A percentile compares a stretch with the other conserved stretches of the same genome.
phyloP scores from a whole-genome alignment of 2,329 filamentous ascomycete species.

The Sporothrix pseudoabietina region DNA sequence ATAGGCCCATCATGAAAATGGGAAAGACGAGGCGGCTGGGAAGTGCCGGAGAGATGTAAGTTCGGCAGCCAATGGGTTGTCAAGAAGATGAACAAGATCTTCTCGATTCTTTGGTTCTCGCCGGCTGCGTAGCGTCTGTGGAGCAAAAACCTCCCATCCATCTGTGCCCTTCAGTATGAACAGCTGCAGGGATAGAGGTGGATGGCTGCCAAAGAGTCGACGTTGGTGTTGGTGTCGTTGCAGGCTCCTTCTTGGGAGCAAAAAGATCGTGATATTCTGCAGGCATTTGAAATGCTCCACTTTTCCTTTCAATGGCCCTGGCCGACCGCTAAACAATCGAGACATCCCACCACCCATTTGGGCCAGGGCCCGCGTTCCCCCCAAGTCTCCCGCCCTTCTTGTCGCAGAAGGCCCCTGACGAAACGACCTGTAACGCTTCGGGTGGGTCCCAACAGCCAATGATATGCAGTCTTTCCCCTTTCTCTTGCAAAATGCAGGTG shows the following conservation, averaged over 20 bases:
- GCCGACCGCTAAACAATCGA: background rate
- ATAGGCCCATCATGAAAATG: background rate
- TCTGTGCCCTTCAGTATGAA: slow-evolving; percentile 23
- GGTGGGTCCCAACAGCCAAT: slow-evolving; percentile 32
- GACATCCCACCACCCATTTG: background rate
- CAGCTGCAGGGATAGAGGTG: background rate
- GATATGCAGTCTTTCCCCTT: background rate
- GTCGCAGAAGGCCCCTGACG: slow-evolving; percentile 45
- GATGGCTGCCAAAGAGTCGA: background rate
- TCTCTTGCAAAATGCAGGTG: background rate
- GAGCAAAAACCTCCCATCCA: slow-evolving; percentile 16
- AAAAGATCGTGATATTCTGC: background rate
- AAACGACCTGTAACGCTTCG: slow-evolving; percentile 44
- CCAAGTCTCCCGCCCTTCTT: slow-evolving; percentile 30
- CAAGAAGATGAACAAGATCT: background rate
- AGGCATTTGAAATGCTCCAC: background rate
- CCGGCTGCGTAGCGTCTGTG: slow-evolving; percentile 15
- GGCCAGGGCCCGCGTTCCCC: background rate
- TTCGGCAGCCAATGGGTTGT: background rate
- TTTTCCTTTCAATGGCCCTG: background rate
- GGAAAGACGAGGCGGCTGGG: background rate
- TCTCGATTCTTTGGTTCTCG: slow-evolving; percentile 1
- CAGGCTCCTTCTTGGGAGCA: background rate
- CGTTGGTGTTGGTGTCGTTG: background rate
- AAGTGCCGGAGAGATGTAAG: slow-evolving; percentile 5